Evolutionary conservation across 495 filamentous ascomycete species (phyloP), one percentile per base, ranked within the genome.

Genomic region (Podospora anserina): DNA sequence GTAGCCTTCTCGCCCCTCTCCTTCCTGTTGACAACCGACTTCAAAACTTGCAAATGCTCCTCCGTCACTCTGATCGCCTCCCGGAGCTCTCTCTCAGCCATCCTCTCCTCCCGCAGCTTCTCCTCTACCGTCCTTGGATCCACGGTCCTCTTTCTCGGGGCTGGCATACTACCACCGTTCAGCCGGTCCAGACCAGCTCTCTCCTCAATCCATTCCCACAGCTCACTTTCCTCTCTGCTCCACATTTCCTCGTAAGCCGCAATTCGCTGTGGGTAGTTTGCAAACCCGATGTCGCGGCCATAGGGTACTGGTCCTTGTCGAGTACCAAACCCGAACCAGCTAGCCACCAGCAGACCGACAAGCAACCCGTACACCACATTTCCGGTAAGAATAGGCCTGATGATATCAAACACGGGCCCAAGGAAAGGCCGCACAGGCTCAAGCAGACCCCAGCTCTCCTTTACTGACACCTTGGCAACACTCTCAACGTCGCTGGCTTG

Each of bases 141-240:
- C 16, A 82, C 75, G 5, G 68, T 75, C 61, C 72, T 67, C 73
- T 78, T 80, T 58, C 79, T 78, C 70, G 67, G 72, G 56, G 74
- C 72, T 28, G 75, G 77, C 16, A 75, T 83, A 78, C 11, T 66
- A 3, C 39, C 39, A 49, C 39, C 39, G 70, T 58, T 81, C 67
- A 92, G 78, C n/a, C 87, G 84, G 64, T 92, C 88, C 76, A 94
- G 82, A 4, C 91, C 92, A 1, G 91, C 88, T 15, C 95, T 83
- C 66, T 97, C 91, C 72, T 99, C 95, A 13, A 99, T 81, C 95
- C 95, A 99, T 63, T 91, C 88, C 96, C 96, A 99, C 9, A 99
- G 81, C 65, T 94, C 92, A 71, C 87, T 92, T 75, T 99, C 95
- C 74, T 98, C 95, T 19, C 86, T 81, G 19, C 88, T 85, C 95